Base-by-base conservation (phyloP, 805 yeast genomes). In the Geotrichum ghanense region DNA sequence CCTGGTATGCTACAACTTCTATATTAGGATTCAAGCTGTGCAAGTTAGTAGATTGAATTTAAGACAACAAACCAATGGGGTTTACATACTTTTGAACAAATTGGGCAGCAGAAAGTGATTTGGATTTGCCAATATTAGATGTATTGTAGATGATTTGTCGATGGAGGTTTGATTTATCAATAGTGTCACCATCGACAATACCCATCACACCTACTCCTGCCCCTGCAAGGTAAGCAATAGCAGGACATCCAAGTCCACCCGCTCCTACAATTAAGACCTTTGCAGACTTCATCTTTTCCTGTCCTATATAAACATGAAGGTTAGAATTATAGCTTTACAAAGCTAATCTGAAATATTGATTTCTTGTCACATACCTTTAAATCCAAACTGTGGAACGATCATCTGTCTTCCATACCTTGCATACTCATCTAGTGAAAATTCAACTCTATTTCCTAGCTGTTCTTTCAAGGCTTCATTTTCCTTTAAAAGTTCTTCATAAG, bases 191-290 rank as follows among this genome's bases (percentile, higher is more conserved):
- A 64, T 92, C 99, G 1, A 88, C 81, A 14, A 92, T 83, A 2
- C 96, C 96, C 20, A 92, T 70, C 1, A 66, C 62, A 1, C 95
- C 97, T 2, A 90, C 67, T 3, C 99, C 98, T 0, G 95, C 83
- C 0, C 94, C 96, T 0, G 81, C 79, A 1, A 92, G 64, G 58
- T 92, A 92, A 40, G 84, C 70, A 43, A 90, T 62, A 0, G 94
- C 94, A 0, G 98, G 97, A 54, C 94, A 82, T 0, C 98, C 97
- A 4, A 92, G 69, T 0, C 99, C 99, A 9, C 98, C 99, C 0
- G 97, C 97, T 1, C 99, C 98, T 5, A 92, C 72, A 0, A 92
- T 89, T 22, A 90, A 63, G 0, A 89, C 75, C 45, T 69, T 74
- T 1, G 90, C 49, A 0, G 62, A 53, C 51, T 79, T 80, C 42